These are phyloP conservation scores for Tribonema minus DNA, from an alignment of 108 stramenopile genomes.

Conservation along the genomic window DNA sequence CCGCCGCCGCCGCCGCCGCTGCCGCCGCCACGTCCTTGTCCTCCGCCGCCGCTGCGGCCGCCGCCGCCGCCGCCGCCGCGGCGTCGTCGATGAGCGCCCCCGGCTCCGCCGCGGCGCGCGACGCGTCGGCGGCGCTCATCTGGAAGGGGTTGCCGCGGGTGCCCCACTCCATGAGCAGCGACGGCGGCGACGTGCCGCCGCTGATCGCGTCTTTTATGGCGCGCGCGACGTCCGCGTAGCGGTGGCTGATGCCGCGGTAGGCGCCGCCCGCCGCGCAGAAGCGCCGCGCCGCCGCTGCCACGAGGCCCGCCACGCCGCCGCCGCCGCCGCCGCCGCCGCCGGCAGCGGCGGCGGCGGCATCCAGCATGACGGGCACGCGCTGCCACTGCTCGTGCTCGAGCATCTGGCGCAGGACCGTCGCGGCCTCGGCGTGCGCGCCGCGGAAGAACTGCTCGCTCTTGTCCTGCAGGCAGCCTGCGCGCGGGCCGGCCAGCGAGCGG, in stretches of 20 bases:
- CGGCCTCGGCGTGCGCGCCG: conserved; percentile 33
- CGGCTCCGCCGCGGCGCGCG: neutral
- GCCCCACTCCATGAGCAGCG: conserved; percentile 1
- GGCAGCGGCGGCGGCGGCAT: neutral
- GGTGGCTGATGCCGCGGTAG: conserved; percentile 16
- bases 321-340: neutral
- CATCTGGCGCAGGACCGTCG: conserved; percentile 42
- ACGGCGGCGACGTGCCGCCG: neutral
- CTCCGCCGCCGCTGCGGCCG: no score
- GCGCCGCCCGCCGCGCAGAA: neutral
- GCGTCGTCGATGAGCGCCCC: neutral
- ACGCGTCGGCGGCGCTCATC: neutral
- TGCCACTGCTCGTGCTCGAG: conserved; percentile 45
- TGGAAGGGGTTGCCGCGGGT: conserved; percentile 5
- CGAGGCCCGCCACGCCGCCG: neutral
- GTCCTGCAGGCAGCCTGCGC: conserved; percentile 10
- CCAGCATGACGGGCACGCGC: conserved; percentile 20
- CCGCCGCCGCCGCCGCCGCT: neutral
- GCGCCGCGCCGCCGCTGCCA: neutral
- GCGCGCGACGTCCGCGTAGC: conserved; percentile 11
- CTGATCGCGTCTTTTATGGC: neutral
- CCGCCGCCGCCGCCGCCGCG: neutral
- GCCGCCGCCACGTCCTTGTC: neutral
- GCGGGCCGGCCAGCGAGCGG: no score
- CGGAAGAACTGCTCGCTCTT: conserved; percentile 39